These are phyloP conservation scores for Zygoascus bituminiphila DNA, from an alignment of 805 yeast species.

Conservation along the genomic window DNA sequence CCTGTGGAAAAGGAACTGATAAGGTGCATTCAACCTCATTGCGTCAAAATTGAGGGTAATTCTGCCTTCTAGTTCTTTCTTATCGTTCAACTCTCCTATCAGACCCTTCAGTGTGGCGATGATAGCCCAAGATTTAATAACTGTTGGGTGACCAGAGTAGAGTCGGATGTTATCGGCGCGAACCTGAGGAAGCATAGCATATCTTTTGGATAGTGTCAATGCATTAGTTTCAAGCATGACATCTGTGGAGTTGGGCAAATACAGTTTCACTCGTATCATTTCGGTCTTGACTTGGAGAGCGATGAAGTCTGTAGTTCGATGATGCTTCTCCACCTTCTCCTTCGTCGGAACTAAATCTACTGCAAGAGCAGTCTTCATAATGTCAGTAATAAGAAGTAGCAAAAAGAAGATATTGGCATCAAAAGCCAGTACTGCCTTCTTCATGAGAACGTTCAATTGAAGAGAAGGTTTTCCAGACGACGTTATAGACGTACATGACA, in stretches of 20 bases:
- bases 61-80: conserved; percentile 5
- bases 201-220: conserved; percentile 24
- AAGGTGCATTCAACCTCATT: conserved; percentile 45
- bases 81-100: conserved; percentile 14
- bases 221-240: conserved; percentile 39
- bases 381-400: conserved; percentile 37
- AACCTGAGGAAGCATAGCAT: conserved; percentile 25
- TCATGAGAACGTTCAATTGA: conserved; percentile 19
- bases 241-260: conserved; percentile 41
- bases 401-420: conserved; percentile 37
- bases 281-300: conserved; percentile 26
- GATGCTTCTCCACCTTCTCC: not conserved
- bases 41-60: conserved; percentile 25
- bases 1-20: conserved; percentile 63
- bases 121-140: conserved; percentile 31
- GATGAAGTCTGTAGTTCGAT: conserved; percentile 3
- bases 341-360: conserved; percentile 5
- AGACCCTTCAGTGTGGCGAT: conserved; percentile 25
- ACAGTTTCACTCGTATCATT: conserved; percentile 28
- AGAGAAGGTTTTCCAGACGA: conserved; percentile 8
- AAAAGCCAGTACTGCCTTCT: conserved; percentile 19
- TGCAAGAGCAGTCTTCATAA: conserved; percentile 36
- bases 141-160: conserved; percentile 44
- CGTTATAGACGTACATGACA: conserved; percentile 17
- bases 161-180: conserved; percentile 35